Percentiles rank a stretch among this genome's conserved stretches.
Conservation (phyloP, 192 early-diverging fungal genomes). For the Martensiomyces pterosporus region DNA sequence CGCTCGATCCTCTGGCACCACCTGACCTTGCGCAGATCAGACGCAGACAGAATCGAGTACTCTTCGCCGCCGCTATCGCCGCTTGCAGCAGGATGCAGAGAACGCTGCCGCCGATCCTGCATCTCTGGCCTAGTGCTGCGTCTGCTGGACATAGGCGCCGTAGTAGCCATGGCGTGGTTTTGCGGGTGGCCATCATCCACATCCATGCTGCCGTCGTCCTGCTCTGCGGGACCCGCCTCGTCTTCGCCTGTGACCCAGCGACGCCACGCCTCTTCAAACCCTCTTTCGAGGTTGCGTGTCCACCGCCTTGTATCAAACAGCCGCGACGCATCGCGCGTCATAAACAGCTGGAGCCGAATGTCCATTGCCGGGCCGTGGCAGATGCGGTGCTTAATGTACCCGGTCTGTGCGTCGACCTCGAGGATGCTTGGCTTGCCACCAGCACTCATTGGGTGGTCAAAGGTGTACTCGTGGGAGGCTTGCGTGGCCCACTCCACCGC, state of each 20-base stretch:
- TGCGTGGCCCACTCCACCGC: conserved; percentile 60
- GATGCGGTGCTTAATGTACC: conserved; percentile 29
- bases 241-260: conserved; percentile 58
- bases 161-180: not conserved
- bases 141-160: no score
- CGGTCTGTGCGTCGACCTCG: conserved; percentile 23
- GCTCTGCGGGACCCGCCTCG: conserved; percentile 9
- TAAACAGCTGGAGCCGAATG: conserved; percentile 65
- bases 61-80: no score
- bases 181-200: not conserved
- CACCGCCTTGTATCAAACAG: conserved; percentile 86
- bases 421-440: conserved; percentile 14
- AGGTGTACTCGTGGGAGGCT: conserved; percentile 29
- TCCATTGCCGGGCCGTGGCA: conserved; percentile 55
- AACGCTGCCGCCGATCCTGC: not conserved
- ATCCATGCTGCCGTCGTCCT: not conserved
- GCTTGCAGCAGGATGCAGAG: not conserved
- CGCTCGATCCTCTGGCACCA: conserved; percentile 34
- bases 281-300: conserved; percentile 79
- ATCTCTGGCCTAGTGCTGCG: no score
- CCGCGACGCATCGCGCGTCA: conserved; percentile 70
- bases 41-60: not conserved
- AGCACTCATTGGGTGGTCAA: conserved; percentile 3
- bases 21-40: conserved; percentile 9
- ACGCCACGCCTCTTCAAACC: conserved; percentile 65